Evolutionary conservation across 2,329 filamentous ascomycete genomes (phyloP).

Genomic region (Aspergillus uvarum): DNA sequence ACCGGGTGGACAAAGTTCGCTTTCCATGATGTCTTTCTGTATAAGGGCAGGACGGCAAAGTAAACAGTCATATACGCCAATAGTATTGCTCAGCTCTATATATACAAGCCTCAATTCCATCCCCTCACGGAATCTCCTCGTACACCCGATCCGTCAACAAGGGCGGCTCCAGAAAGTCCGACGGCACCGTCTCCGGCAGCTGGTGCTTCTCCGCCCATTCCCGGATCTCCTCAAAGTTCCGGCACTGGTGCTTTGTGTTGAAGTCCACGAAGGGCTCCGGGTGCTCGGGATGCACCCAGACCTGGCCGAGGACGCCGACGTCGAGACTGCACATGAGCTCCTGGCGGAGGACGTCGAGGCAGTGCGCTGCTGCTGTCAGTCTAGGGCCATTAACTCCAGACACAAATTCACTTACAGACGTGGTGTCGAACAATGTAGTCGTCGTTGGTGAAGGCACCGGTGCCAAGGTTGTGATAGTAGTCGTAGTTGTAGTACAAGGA

Average conservation of each 20-base stretch:
- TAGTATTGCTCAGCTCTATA: neutral
- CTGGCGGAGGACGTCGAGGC: constrained; percentile 61
- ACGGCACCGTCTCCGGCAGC: constrained; percentile 44
- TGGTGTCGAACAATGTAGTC: constrained; percentile 57
- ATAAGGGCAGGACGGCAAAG: too few relatives aligned
- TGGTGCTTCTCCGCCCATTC: constrained; percentile 57
- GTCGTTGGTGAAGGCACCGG: constrained; percentile 57
- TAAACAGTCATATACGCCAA: too few relatives aligned
- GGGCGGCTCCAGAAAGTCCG: constrained; percentile 46
- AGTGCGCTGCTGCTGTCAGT: constrained; percentile 49
- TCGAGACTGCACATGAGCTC: constrained; percentile 64
- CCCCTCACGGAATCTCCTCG: constrained; percentile 23
- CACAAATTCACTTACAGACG: constrained; percentile 54
- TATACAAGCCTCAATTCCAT: neutral
- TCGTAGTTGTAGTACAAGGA: constrained; percentile 60
- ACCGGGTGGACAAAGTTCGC: too few relatives aligned
- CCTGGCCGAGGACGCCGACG: constrained; percentile 60
- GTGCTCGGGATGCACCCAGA: constrained; percentile 54
- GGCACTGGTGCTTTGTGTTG: constrained; percentile 60
- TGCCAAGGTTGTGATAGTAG: constrained; percentile 53
- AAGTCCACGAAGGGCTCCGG: constrained; percentile 60
- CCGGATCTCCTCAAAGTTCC: constrained; percentile 56
- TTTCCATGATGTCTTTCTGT: too few relatives aligned
- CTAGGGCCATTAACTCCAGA: too few relatives aligned
- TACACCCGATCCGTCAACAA: constrained; percentile 21